These are phyloP conservation scores for Mrakia blollopis DNA, from an alignment of 768 basidiomycete genomes.

Conservation along the genomic window DNA sequence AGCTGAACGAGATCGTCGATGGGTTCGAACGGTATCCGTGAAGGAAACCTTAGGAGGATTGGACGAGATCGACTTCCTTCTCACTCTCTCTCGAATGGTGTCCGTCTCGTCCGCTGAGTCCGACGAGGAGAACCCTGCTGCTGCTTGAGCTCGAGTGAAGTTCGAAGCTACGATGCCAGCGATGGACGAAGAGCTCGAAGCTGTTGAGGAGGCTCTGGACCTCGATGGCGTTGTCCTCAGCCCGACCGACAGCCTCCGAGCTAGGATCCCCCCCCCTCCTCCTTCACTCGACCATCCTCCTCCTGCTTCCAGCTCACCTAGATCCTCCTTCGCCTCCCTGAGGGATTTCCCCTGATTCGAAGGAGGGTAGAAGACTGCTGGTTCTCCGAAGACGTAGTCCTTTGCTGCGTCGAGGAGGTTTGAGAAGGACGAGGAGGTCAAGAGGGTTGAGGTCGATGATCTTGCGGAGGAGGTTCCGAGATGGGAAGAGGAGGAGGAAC, in stretches of 20 bases:
- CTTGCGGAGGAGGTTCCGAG: not conserved
- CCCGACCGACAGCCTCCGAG: not conserved
- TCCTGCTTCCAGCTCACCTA: not conserved
- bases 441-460: not conserved
- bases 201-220: constrained; percentile 3
- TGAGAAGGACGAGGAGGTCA: not conserved
- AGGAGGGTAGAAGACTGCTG: constrained; percentile 9
- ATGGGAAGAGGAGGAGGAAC: not conserved
- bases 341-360: not conserved
- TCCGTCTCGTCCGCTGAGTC: constrained; percentile 9
- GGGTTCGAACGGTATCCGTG: constrained; percentile 9
- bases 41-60: not conserved
- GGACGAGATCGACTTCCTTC: not conserved
- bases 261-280: too few species aligned
- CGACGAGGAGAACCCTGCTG: not conserved
- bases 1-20: constrained; percentile 16
- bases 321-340: not conserved
- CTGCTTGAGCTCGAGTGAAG: not conserved
- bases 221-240: not conserved
- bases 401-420: constrained; percentile 3
- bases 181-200: constrained; percentile 1
- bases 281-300: not conserved
- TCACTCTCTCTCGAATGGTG: not conserved
- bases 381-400: constrained; percentile 5
- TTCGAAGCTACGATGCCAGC: not conserved